A percentile compares a stretch with the other conserved stretches of the same genome.
Evolutionary conservation across 2,329 filamentous ascomycete genomes (phyloP).

Genomic region (Fusarium temperatum): DNA sequence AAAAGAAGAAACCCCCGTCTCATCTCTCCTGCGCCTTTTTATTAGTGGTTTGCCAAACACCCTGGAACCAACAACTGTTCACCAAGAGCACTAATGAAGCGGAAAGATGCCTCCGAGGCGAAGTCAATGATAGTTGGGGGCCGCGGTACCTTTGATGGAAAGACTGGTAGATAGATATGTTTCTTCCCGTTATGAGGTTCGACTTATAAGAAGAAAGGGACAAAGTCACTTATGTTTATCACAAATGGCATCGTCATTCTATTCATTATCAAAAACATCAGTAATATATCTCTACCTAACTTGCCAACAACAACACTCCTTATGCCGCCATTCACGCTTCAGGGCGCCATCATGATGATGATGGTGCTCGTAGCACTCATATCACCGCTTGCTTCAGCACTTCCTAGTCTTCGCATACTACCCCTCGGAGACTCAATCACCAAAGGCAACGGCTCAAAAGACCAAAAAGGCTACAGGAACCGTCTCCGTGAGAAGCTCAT

Average conservation of each 20-base stretch:
- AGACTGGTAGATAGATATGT: not conserved
- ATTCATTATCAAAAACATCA: not conserved
- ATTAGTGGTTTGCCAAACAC: not conserved
- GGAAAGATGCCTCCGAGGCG: not conserved
- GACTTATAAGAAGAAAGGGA: not conserved
- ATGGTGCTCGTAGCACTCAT: not conserved
- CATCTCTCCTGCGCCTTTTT: not conserved
- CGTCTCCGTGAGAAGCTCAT: constrained; percentile 4
- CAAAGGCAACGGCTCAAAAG: constrained; percentile 22
- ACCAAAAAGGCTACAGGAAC: constrained; percentile 2
- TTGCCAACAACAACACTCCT: not conserved
- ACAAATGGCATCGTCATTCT: not conserved
- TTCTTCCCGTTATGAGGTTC: not conserved
- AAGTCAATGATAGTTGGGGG: not conserved
- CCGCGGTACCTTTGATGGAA: not conserved
- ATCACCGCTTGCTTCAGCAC: not conserved
- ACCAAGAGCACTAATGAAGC: not conserved
- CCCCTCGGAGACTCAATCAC: constrained; percentile 32
- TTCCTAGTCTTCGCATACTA: constrained; percentile 19
- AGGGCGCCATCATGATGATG: not conserved
- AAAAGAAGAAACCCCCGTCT: not conserved
- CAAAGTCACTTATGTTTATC: not conserved
- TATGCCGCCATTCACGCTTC: not conserved
- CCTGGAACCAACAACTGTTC: not conserved
- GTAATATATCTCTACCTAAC: too few species aligned